A percentile compares a stretch with the other conserved stretches of the same genome.
Evolutionary conservation across 2,329 filamentous ascomycete species (phyloP).

Genomic region (Ophiostoma novo-ulmi): DNA sequence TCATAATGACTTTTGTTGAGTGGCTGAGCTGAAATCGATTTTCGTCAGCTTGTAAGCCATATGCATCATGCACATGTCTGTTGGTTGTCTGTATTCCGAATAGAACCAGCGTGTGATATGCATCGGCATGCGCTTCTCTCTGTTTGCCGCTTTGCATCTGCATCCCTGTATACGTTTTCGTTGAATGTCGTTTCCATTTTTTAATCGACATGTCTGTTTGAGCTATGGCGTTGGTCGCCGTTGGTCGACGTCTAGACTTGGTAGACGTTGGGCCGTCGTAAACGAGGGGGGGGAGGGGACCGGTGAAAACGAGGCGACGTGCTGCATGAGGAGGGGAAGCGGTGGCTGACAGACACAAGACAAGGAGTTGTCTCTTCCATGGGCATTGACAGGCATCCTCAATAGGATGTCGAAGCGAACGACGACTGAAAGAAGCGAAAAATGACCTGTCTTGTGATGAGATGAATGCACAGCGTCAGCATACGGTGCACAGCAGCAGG

Average conservation of each 20-base stretch:
- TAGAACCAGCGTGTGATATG: too few relatives aligned
- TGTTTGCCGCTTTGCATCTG: neutral
- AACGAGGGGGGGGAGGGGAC: neutral
- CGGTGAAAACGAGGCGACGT: conserved; percentile 23
- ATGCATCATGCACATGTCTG: neutral
- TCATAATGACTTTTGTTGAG: too few relatives aligned
- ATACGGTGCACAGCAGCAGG: neutral
- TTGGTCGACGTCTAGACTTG: neutral
- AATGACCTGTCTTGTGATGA: conserved; percentile 9
- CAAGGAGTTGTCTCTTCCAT: too few relatives aligned
- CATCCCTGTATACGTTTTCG: neutral
- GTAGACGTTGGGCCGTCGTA: too few relatives aligned
- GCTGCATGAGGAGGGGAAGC: conserved; percentile 18
- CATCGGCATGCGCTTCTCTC: neutral
- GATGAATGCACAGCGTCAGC: neutral
- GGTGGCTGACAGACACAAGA: too few relatives aligned
- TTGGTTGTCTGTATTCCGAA: neutral
- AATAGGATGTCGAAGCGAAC: neutral
- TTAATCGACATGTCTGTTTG: too few relatives aligned
- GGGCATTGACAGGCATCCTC: neutral
- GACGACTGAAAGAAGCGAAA: neutral
- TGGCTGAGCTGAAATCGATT: too few relatives aligned
- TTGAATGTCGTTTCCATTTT: too few relatives aligned
- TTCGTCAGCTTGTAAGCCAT: neutral
- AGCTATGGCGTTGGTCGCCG: too few relatives aligned